Evolutionary conservation across 2,329 filamentous ascomycete species (phyloP).

Genomic region (Trichoderma sp.): DNA sequence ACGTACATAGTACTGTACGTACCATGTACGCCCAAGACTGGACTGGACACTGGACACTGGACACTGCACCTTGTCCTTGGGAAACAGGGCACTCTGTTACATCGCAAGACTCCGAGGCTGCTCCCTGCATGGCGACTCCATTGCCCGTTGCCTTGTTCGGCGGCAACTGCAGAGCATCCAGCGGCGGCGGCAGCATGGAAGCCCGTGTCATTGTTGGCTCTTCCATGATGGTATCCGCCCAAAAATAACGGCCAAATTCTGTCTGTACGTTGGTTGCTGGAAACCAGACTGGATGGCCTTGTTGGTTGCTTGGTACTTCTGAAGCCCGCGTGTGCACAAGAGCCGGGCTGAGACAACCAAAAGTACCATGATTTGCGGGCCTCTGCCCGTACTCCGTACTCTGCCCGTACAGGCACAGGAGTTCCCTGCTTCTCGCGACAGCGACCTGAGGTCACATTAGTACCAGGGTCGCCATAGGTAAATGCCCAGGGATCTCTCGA

Average conservation of each 20-base stretch:
- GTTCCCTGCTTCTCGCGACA: constrained; percentile 5
- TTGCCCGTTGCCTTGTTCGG: background rate
- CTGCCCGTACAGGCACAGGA: background rate
- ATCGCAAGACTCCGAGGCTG: background rate
- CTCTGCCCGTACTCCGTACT: background rate
- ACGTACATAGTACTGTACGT: background rate
- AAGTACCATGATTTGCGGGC: constrained; percentile 13
- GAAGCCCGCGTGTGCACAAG: background rate
- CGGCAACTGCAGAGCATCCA: background rate
- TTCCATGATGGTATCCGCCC: constrained; percentile 3
- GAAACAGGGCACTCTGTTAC: background rate
- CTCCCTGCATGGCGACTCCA: background rate
- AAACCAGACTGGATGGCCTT: background rate
- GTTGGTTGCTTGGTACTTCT: constrained; percentile 12
- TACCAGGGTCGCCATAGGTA: constrained; percentile 6
- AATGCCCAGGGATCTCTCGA: constrained; percentile 2
- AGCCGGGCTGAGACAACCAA: constrained; percentile 13
- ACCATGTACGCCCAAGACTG: background rate
- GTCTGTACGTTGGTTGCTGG: background rate
- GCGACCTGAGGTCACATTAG: background rate
- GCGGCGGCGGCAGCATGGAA: background rate
- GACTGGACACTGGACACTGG: no score
- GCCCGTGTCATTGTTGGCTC: background rate
- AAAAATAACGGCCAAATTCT: constrained; percentile 8
- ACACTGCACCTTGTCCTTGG: background rate